Conservation (phyloP, 371 early-diverging fungal species). For the Parasitella parasitica region DNA sequence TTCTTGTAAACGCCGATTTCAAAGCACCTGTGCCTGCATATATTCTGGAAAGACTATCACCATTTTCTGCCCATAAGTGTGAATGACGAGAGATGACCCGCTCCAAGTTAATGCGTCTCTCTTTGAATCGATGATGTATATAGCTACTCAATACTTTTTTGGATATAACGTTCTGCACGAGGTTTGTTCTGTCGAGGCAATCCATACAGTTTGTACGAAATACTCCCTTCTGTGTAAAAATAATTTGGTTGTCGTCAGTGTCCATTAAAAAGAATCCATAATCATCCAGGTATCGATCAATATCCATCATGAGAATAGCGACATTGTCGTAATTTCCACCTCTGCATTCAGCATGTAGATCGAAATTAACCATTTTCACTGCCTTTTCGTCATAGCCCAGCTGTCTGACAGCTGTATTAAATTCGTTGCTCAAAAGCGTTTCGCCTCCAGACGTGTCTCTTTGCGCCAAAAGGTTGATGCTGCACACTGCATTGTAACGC, state of each 20-base stretch:
- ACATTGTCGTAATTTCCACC: constrained; percentile 83
- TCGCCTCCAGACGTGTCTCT: constrained; percentile 70
- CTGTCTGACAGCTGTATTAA: constrained; percentile 57
- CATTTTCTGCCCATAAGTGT: constrained; percentile 95
- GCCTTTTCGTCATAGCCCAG: constrained; percentile 18
- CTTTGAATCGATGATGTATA: constrained; percentile 23
- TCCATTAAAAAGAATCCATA: constrained; percentile 74
- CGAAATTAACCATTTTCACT: constrained; percentile 71
- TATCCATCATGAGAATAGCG: constrained; percentile 45
- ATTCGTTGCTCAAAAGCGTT: constrained; percentile 67
- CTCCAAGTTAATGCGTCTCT: constrained; percentile 11
- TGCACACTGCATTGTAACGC: constrained; percentile 75
- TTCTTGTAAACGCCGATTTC: constrained; percentile 87
- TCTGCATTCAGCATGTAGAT: constrained; percentile 81
- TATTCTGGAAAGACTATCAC: constrained; percentile 89
- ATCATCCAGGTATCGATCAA: constrained; percentile 46
- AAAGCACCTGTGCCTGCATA: constrained; percentile 99
- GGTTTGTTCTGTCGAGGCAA: constrained; percentile 89
- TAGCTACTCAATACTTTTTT: constrained; percentile 36
- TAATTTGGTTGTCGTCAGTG: constrained; percentile 49
- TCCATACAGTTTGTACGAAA: constrained; percentile 98
- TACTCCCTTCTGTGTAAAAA: constrained; percentile 75
- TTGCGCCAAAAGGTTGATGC: constrained; percentile 81
- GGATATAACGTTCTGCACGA: constrained; percentile 69
- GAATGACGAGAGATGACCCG: constrained; percentile 48